Percentiles rank a stretch among this genome's conserved stretches.
phyloP scores from a whole-genome alignment of 352 stramenopile species.

The Pythium dissimile region DNA sequence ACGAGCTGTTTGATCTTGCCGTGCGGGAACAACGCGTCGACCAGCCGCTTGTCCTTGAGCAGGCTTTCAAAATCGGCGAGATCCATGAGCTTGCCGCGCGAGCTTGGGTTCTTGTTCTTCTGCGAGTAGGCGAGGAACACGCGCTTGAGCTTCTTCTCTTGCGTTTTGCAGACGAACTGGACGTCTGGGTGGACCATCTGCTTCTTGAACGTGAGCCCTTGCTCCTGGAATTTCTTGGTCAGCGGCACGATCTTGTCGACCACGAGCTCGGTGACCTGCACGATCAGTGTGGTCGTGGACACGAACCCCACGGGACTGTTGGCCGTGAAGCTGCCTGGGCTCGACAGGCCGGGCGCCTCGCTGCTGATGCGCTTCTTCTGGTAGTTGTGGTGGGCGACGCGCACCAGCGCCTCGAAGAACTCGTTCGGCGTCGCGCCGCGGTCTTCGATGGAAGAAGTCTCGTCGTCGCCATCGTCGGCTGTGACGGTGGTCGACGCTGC shows the following conservation, averaged over 20 bases:
- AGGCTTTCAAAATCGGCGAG: slow-evolving; percentile 66
- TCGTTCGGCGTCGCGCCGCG: slow-evolving; percentile 69
- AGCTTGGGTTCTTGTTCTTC: slow-evolving; percentile 68
- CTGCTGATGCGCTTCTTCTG: slow-evolving; percentile 24
- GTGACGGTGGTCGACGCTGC: neutral
- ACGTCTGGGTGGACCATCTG: slow-evolving; percentile 79
- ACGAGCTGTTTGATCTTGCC: slow-evolving; percentile 78
- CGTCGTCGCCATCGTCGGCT: slow-evolving; percentile 22
- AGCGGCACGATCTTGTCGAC: slow-evolving; percentile 64
- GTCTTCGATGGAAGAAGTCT: slow-evolving; percentile 47
- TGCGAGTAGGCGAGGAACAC: slow-evolving; percentile 71
- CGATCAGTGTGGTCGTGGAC: slow-evolving; percentile 24
- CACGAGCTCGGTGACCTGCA: slow-evolving; percentile 54
- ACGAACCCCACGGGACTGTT: slow-evolving; percentile 7
- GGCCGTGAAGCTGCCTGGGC: slow-evolving; percentile 6
- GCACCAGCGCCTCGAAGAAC: slow-evolving; percentile 74
- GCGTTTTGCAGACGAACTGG: slow-evolving; percentile 65
- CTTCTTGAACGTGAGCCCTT: slow-evolving; percentile 82
- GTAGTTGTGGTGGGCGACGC: slow-evolving; percentile 66
- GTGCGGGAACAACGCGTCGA: slow-evolving; percentile 72
- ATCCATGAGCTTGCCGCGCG: slow-evolving; percentile 69
- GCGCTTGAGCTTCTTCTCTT: slow-evolving; percentile 78
- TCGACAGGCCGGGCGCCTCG: neutral
- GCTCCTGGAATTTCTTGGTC: slow-evolving; percentile 75
- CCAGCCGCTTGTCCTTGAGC: slow-evolving; percentile 62